phyloP scores from a whole-genome alignment of 2,329 filamentous ascomycete species.

The Phyllosticta paracitricarpa region DNA sequence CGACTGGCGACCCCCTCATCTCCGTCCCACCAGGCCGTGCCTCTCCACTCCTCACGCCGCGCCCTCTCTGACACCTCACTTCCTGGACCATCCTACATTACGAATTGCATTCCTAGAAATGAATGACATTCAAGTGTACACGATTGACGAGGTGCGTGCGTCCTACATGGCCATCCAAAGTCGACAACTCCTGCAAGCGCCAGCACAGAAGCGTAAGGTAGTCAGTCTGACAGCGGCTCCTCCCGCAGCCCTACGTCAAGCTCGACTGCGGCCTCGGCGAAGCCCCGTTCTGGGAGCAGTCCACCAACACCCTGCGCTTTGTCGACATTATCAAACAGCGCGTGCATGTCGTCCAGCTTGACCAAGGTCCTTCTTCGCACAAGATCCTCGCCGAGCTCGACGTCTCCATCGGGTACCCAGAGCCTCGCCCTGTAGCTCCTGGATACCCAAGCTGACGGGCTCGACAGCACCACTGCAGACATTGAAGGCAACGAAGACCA shows the following conservation, averaged over 20 bases:
- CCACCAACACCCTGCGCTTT: constrained; percentile 58
- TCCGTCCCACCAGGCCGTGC: not conserved
- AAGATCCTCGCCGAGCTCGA: constrained; percentile 46
- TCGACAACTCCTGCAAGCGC: not conserved
- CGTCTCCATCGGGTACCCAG: constrained; percentile 42
- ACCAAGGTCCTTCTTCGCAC: constrained; percentile 50
- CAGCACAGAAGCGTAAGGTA: not conserved
- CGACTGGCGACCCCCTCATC: constrained; percentile 1
- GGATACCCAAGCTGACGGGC: constrained; percentile 1
- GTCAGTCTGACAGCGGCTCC: not conserved
- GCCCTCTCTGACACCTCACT: not conserved
- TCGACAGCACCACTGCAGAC: constrained; percentile 53
- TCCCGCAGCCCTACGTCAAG: constrained; percentile 43
- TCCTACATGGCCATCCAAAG: not conserved
- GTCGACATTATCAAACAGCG: constrained; percentile 74
- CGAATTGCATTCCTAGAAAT: not conserved
- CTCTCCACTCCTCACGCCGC: constrained; percentile 1
- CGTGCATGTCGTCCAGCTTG: constrained; percentile 61
- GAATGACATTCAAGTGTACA: constrained; percentile 8
- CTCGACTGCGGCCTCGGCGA: constrained; percentile 60
- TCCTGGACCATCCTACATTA: not conserved
- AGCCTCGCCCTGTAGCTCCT: not conserved
- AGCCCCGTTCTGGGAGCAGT: constrained; percentile 62
- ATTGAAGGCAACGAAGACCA: constrained; percentile 59
- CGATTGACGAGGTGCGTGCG: constrained; percentile 7